Base-by-base conservation (phyloP, 768 basidiomycete genomes). In the Chalciporus piperatus region DNA sequence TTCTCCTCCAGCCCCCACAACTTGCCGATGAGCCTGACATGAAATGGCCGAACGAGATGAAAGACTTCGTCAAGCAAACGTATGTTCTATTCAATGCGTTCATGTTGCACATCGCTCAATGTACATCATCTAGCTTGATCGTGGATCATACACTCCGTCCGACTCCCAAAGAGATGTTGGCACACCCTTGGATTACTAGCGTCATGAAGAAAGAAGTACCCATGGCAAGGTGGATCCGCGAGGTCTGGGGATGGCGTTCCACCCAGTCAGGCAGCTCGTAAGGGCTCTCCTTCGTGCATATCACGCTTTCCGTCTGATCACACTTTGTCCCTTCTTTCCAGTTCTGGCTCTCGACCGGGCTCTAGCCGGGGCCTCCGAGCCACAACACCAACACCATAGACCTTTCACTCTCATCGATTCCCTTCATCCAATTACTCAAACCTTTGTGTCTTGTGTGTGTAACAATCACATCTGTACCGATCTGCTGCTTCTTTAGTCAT, bases 31-130 rank as follows among this genome's bases (percentile, higher is more conserved):
- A 89, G 64, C 68, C 81, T 19, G 72, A 79, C 28, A 66, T 74
- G 57, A 72, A 56, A 54, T 96, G 92, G 89, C 85, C 83, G 55
- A 75, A 82, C 28, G 83, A 83, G 22, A 93, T 96, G 87, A 96
- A 95, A 69, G 87, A 92, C 59, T 97, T 96, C 71, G 84, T 96
- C 71, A 84, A 79, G 64, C 77, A 81, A 64, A 83, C 90, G 94
- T 95, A 65, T 63, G 89, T 17, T 19, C 12, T 37, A 7, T 52
- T 35, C 23, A 43, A 58, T 48, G 43, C 35, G 19, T 22, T 41
- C 8, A 17, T 20, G 33, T 37, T 39, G 20, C 38, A 41, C 48
- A n/a, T 52, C 48, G 30, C 54, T 38, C 30, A 8, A 43, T 58
- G 14, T 44, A n/a, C 42, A 11, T 47, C 54, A 14, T 38, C 27